A percentile compares a stretch with the other conserved stretches of the same genome.
Conservation (phyloP, 2,329 filamentous ascomycete species). For the Scedosporium boydii region DNA sequence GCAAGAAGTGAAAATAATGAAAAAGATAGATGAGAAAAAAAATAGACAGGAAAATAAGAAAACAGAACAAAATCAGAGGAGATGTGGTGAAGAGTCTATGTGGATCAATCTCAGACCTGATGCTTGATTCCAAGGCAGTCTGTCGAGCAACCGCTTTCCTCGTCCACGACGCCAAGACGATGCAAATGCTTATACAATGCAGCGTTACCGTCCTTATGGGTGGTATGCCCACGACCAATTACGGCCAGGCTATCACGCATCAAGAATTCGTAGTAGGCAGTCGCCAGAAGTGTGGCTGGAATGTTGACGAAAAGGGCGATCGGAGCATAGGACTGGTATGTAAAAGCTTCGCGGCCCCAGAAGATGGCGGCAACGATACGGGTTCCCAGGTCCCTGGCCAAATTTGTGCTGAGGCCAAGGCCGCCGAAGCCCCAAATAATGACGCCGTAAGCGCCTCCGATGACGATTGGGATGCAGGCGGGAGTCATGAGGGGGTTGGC, state of each 20-base stretch:
- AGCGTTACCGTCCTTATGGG: slow-evolving; percentile 40
- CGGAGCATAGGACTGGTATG: slow-evolving; percentile 31
- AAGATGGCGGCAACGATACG: slow-evolving; percentile 50
- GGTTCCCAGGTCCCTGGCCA: slow-evolving; percentile 49
- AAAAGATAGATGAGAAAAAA: background rate
- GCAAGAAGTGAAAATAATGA: background rate
- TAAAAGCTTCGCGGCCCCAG: slow-evolving; percentile 16
- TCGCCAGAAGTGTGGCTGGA: slow-evolving; percentile 46
- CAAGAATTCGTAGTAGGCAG: slow-evolving; percentile 43
- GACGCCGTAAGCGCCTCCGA: slow-evolving; percentile 43
- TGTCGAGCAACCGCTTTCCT: slow-evolving; percentile 8
- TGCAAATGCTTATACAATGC: slow-evolving; percentile 33
- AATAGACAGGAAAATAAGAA: background rate
- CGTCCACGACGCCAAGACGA: slow-evolving; percentile 21
- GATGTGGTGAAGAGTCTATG: background rate
- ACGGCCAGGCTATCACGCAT: slow-evolving; percentile 42
- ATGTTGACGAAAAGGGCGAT: slow-evolving; percentile 47
- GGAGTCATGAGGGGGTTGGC: slow-evolving; percentile 48
- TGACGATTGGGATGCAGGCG: slow-evolving; percentile 37
- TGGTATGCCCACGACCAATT: slow-evolving; percentile 38
- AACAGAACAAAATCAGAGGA: background rate
- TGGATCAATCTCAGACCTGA: background rate
- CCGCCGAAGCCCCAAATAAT: slow-evolving; percentile 49
- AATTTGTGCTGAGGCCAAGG: slow-evolving; percentile 45
- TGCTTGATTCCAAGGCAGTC: background rate